Evolutionary conservation across 2,329 filamentous ascomycete genomes (phyloP), one percentile per base, ranked within the genome.

Genomic region (Tolypocladium cylindrosporum): DNA sequence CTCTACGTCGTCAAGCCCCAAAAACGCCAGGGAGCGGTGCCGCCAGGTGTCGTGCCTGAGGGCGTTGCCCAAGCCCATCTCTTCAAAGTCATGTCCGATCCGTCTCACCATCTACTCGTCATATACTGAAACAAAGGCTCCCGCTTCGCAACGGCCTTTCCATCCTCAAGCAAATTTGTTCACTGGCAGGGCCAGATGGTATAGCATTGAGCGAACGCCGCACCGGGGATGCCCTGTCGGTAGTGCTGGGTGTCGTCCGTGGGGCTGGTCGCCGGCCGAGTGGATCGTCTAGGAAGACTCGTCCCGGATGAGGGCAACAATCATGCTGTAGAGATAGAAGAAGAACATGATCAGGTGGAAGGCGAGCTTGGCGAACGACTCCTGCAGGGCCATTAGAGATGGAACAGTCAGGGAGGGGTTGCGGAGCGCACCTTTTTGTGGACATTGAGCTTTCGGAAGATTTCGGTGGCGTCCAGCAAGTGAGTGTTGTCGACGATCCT

Each of bases 321-420:
- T 94, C 90, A 94, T 95, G 87, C 90, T 95, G 84, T 96, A 96
- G 58, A 99, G 88, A 79, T 99, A 99, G 85, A 97, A 99, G 86
- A 99, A 99, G 85, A 99, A 99, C 91, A 99, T 97, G 78, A 99
- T 75, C 61, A 99, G 81, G 76, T 99, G 94, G 83, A 99, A 99
- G 58, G 93, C 94, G 50, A 99, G 90, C 80, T 99, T 99, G 79
- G 94, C 87, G 75, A 99, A 99, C 0, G 94, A 97, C 85, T 99
- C 94, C 92, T 96, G 58, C 69, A 57, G 63, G 60, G 19, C 1
- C 37, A 60, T 73, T 64, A 71, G 65, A 57, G 24, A 40, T 16
- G 24, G 3, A 37, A 42, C 8, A 24, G 37, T 11, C 19, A 16
- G 19, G 24, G 34, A 42, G 24, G 31, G 41, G 27, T 34, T 21